Percentiles rank a stretch among this genome's conserved stretches.
Conservation (phyloP, 2,329 filamentous ascomycete species). For the Knoxdaviesia capensis region DNA sequence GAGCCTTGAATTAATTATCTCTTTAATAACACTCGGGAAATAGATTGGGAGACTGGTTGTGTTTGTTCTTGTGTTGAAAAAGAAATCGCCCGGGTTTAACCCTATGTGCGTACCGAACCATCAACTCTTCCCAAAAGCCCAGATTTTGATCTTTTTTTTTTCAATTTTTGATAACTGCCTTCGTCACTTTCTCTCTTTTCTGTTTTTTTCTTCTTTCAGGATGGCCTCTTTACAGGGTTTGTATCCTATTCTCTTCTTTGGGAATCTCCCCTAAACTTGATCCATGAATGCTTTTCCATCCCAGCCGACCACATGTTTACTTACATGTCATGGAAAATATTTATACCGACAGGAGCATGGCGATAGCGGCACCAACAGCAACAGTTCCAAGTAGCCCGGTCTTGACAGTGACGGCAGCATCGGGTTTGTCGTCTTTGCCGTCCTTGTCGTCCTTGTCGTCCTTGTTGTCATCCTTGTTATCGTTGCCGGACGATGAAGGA, state of each 20-base stretch:
- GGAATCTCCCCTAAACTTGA: too few species aligned
- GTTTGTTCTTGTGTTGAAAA: neutral
- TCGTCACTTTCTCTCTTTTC: too few species aligned
- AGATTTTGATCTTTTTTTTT: neutral
- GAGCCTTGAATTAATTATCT: neutral
- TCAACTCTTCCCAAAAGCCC: neutral
- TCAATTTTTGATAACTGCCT: too few species aligned
- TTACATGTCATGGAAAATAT: too few species aligned
- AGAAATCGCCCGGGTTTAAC: neutral
- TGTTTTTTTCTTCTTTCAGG: too few species aligned
- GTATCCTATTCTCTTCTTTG: too few species aligned
- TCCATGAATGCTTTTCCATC: too few species aligned
- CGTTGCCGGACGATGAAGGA: neutral
- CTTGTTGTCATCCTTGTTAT: neutral
- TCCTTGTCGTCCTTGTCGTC: neutral
- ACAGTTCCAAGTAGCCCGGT: too few species aligned
- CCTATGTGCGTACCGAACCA: neutral
- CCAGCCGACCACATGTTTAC: too few species aligned
- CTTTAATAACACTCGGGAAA: neutral
- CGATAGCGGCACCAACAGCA: too few species aligned
- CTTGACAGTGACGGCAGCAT: neutral
- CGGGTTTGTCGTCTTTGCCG: neutral
- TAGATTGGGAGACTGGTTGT: neutral
- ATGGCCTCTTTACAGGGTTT: too few species aligned
- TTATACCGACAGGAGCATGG: too few species aligned